These are phyloP conservation scores for Leishmania aethiopica DNA, from an alignment of 208 protist genomes.

Conservation along the genomic window DNA sequence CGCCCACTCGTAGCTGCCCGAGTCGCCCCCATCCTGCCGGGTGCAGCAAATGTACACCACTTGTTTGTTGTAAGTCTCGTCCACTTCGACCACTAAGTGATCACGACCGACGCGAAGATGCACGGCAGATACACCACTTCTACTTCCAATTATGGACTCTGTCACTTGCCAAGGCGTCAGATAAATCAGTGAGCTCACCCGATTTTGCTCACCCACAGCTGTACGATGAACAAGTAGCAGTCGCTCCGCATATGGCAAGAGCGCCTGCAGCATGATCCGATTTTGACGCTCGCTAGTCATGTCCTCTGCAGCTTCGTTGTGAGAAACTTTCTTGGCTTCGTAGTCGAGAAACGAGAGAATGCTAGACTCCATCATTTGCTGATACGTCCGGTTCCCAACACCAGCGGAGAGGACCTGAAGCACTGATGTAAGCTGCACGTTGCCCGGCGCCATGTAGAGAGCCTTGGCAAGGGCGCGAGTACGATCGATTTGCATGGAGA, in stretches of 20 bases:
- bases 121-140: conserved; percentile 73
- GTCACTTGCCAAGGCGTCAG: conserved; percentile 73
- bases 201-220: conserved; percentile 42
- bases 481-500: conserved; percentile 60
- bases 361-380: conserved; percentile 56
- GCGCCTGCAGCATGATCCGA: conserved; percentile 81
- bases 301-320: conserved; percentile 69
- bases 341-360: conserved; percentile 64
- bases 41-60: conserved; percentile 76
- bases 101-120: conserved; percentile 68
- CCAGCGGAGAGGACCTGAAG: conserved; percentile 74
- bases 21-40: conserved; percentile 21
- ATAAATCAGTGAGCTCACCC: conserved; percentile 27
- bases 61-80: conserved; percentile 85
- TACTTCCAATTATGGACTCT: conserved; percentile 70
- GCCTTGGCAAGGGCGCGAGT: conserved; percentile 36
- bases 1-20: conserved; percentile 64
- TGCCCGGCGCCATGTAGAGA: conserved; percentile 44
- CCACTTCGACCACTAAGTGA: conserved; percentile 77
- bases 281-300: conserved; percentile 84
- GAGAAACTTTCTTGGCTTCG: conserved; percentile 39
- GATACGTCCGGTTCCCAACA: conserved; percentile 68
- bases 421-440: conserved; percentile 64
- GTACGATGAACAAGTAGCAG: conserved; percentile 74
- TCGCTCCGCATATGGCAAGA: conserved; percentile 73